Conservation (phyloP, 176 grass and related monocot species). For the Oryza nivara region DNA sequence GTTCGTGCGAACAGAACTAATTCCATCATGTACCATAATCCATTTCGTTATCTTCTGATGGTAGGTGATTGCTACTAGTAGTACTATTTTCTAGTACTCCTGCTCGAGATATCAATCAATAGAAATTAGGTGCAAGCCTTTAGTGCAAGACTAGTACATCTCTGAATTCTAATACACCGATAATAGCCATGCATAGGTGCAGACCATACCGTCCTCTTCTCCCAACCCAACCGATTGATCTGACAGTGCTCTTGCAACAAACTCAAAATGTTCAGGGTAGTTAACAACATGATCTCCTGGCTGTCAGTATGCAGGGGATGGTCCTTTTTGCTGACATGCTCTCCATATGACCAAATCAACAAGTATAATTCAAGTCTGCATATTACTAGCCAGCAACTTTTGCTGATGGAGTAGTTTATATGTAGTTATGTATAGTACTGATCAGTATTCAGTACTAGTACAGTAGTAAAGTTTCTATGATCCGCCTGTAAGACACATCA, state of each 20-base stretch:
- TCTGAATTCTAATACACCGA: neutral
- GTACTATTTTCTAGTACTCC: neutral
- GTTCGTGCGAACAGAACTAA: neutral
- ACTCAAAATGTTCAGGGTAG: conserved; percentile 8
- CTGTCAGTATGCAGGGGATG: neutral
- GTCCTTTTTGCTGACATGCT: neutral
- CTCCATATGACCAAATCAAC: neutral
- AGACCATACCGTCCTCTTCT: neutral
- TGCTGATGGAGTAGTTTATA: no score
- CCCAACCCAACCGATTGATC: conserved; percentile 12
- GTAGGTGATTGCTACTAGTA: neutral
- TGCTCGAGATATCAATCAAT: neutral
- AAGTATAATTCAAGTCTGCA: neutral
- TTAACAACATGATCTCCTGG: conserved; percentile 19
- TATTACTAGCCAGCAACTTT: neutral
- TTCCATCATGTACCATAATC: neutral
- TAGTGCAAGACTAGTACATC: neutral
- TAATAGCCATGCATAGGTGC: neutral
- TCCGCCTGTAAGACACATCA: neutral
- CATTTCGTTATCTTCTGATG: neutral
- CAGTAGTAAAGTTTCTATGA: neutral
- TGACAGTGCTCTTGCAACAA: conserved; percentile 33
- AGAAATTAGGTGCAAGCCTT: neutral
- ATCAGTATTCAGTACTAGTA: no score
- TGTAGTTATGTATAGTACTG: no score